A percentile compares a stretch with the other conserved stretches of the same genome.
Evolutionary conservation across 1,284 basidiomycete genomes (phyloP).

Genomic region (Cryptococcus sp.): DNA sequence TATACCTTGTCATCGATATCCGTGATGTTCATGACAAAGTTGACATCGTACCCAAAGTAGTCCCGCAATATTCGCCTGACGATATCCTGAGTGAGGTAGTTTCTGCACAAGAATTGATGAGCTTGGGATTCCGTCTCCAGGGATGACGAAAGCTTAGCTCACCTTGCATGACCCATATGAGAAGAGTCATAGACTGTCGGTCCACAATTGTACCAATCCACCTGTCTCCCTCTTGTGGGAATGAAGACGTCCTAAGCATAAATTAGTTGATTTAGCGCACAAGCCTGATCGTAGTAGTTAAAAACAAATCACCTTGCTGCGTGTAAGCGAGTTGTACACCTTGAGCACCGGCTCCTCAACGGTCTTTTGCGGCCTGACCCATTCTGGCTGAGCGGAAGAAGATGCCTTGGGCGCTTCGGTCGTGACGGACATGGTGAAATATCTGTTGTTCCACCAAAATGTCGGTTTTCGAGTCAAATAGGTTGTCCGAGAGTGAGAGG

Average conservation of each 20-base stretch:
- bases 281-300: not conserved
- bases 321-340: slow-evolving; percentile 93
- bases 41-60: slow-evolving; percentile 96
- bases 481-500: not conserved
- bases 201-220: slow-evolving; percentile 99
- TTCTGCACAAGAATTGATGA: slow-evolving; percentile 59
- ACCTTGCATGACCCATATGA: slow-evolving; percentile 99
- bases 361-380: slow-evolving; percentile 42
- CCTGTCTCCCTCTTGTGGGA: slow-evolving; percentile 74
- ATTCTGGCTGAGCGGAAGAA: slow-evolving; percentile 44
- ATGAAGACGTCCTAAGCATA: slow-evolving; percentile 72
- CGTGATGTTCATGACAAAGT: slow-evolving; percentile 99
- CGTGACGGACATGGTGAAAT: slow-evolving; percentile 21
- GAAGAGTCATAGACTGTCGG: slow-evolving; percentile 99
- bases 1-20: slow-evolving; percentile 93
- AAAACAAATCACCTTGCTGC: slow-evolving; percentile 70
- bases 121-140: not conserved
- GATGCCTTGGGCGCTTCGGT: slow-evolving; percentile 33
- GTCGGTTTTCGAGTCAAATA: slow-evolving; percentile 1
- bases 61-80: slow-evolving; percentile 89
- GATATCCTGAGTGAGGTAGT: slow-evolving; percentile 98
- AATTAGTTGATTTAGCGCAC: slow-evolving; percentile 10
- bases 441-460: not conserved
- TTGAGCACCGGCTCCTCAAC: slow-evolving; percentile 61
- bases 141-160: slow-evolving; percentile 23